These are phyloP conservation scores for Coemansia sp. DNA, from an alignment of 192 early-diverging fungal genomes.

Conservation along the genomic window DNA sequence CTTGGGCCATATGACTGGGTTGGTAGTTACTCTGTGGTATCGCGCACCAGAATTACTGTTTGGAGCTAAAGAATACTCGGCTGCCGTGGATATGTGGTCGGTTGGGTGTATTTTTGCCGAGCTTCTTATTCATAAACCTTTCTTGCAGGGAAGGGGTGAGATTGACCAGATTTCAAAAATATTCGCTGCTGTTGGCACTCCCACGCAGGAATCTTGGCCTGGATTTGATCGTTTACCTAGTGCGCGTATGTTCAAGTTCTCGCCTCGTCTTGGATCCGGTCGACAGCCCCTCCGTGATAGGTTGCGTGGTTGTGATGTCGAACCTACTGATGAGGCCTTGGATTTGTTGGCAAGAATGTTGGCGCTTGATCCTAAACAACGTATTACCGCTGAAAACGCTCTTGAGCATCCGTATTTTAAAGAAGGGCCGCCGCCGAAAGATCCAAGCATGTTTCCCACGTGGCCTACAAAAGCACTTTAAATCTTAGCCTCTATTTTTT, in stretches of 20 bases:
- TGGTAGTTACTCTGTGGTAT: conserved; percentile 98
- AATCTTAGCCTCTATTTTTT: background rate
- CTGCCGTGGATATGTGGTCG: conserved; percentile 94
- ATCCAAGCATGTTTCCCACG: conserved; percentile 92
- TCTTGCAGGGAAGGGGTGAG: conserved; percentile 80
- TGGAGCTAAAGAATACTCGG: conserved; percentile 83
- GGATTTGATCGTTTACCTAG: conserved; percentile 67
- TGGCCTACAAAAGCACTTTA: conserved; percentile 73
- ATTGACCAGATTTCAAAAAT: conserved; percentile 83
- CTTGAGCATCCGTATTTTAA: conserved; percentile 90
- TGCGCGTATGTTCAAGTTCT: conserved; percentile 74
- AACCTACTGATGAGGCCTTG: conserved; percentile 53
- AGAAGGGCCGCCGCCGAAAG: conserved; percentile 85
- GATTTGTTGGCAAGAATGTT: conserved; percentile 80
- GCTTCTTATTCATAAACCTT: conserved; percentile 80
- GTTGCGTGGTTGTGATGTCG: conserved; percentile 28
- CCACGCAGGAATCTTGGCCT: conserved; percentile 78
- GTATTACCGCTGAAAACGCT: conserved; percentile 92
- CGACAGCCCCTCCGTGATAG: conserved; percentile 31
- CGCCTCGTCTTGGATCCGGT: conserved; percentile 2
- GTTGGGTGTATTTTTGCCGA: conserved; percentile 98
- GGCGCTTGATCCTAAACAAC: conserved; percentile 78
- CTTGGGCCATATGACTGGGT: conserved; percentile 77
- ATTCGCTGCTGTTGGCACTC: conserved; percentile 87
- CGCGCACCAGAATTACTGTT: conserved; percentile 93